Conservation (phyloP, 2,329 filamentous ascomycete species). For the Pseudocercospora musae region DNA sequence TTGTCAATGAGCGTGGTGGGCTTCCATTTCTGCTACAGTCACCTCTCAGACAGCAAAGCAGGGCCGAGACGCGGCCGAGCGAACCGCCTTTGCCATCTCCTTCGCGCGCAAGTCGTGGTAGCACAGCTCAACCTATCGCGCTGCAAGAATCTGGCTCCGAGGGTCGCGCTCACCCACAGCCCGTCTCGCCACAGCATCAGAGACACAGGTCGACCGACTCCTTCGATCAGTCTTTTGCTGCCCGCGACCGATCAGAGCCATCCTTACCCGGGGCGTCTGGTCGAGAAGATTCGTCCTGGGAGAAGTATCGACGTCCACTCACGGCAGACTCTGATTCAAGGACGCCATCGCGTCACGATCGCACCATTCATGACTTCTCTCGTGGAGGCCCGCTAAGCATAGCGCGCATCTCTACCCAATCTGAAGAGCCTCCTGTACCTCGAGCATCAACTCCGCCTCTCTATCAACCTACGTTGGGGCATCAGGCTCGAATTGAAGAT, state of each 20-base stretch:
- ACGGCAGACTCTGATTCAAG: conserved; percentile 9
- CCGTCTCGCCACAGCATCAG: conserved; percentile 3
- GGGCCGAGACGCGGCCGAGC: not conserved
- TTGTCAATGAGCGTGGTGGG: conserved; percentile 3
- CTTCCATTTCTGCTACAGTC: conserved; percentile 4
- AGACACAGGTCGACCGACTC: conserved; percentile 3
- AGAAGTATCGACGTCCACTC: conserved; percentile 15
- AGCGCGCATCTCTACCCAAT: conserved; percentile 13
- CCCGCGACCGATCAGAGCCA: conserved; percentile 4
- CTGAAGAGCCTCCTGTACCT: not conserved
- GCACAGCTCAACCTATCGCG: not conserved
- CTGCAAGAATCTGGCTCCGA: not conserved
- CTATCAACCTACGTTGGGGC: not conserved
- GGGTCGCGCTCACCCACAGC: not conserved
- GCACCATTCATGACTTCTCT: conserved; percentile 18
- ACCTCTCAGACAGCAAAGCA: not conserved
- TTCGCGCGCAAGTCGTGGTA: not conserved
- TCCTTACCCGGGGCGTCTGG: conserved; percentile 5
- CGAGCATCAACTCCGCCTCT: not conserved
- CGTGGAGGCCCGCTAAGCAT: conserved; percentile 18
- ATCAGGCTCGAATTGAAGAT: not conserved
- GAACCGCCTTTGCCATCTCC: conserved; percentile 9
- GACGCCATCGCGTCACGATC: conserved; percentile 1
- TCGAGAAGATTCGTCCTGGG: conserved; percentile 12
- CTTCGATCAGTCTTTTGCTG: not conserved